Evolutionary conservation across 176 grass and related monocot species (phyloP).

Genomic region (Stipa capillata): DNA sequence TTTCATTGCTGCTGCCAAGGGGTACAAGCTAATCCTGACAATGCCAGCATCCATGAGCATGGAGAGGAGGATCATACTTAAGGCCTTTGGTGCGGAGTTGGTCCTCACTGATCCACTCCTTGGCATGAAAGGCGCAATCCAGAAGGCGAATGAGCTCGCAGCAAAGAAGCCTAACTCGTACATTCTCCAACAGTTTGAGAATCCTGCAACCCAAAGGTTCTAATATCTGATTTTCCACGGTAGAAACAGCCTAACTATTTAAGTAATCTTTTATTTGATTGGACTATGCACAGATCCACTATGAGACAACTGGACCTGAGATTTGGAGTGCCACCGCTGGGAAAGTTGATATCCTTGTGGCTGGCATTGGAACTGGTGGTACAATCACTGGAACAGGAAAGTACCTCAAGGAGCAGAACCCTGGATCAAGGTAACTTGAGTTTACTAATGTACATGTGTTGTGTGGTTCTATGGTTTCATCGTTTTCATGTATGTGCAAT

Average conservation of each 20-base stretch:
- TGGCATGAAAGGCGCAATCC: slow-evolving; percentile 41
- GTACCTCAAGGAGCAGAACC: slow-evolving; percentile 45
- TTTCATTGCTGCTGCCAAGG: slow-evolving; percentile 51
- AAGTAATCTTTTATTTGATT: not conserved
- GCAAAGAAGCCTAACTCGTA: slow-evolving; percentile 42
- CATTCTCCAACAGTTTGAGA: slow-evolving; percentile 57
- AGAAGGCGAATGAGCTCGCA: slow-evolving; percentile 43
- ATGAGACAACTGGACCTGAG: slow-evolving; percentile 61
- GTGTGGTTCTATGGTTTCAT: not conserved
- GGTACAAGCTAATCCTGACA: slow-evolving; percentile 42
- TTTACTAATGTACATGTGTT: not conserved
- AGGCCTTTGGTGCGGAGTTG: slow-evolving; percentile 46
- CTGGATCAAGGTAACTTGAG: slow-evolving; percentile 31
- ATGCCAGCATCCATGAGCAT: slow-evolving; percentile 52
- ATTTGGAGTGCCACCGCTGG: slow-evolving; percentile 45
- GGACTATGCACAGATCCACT: slow-evolving; percentile 27
- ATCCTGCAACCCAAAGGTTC: slow-evolving; percentile 47
- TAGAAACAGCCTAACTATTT: not conserved
- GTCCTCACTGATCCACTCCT: slow-evolving; percentile 37
- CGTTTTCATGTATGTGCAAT: not conserved
- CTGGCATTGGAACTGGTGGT: slow-evolving; percentile 62
- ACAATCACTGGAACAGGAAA: slow-evolving; percentile 36
- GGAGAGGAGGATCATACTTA: slow-evolving; percentile 40
- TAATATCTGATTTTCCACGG: not conserved
- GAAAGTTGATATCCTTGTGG: slow-evolving; percentile 43